Evolutionary conservation across 331 rosid species (phyloP).

Genomic region (Telfairia occidentalis): DNA sequence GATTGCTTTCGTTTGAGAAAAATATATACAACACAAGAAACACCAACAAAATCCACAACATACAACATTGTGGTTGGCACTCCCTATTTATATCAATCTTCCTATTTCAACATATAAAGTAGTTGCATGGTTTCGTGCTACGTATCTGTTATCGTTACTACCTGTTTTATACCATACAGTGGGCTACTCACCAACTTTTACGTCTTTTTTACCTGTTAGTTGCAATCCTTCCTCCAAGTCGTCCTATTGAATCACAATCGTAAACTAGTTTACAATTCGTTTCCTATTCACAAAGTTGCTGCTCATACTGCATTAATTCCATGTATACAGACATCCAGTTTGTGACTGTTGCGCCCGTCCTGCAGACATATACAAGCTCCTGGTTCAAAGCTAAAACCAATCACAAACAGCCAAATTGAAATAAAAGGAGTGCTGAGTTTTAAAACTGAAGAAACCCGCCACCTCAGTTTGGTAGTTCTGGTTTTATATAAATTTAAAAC

Average conservation of each 20-base stretch:
- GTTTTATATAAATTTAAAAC: neutral
- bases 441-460: neutral
- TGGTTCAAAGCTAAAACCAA: neutral
- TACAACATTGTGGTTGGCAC: constrained; percentile 2
- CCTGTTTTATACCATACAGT: constrained; percentile 1
- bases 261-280: constrained; percentile 13
- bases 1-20: constrained; percentile 4
- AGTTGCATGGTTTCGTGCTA: constrained; percentile 5
- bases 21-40: constrained; percentile 8
- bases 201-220: constrained; percentile 1
- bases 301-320: constrained; percentile 7
- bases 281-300: constrained; percentile 11
- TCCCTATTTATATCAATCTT: neutral
- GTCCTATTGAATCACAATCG: constrained; percentile 1
- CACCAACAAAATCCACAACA: constrained; percentile 14
- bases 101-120: constrained; percentile 1
- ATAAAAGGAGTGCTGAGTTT: neutral
- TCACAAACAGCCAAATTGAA: neutral
- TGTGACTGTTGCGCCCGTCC: neutral
- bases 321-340: neutral
- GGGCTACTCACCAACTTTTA: neutral
- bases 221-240: neutral
- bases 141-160: constrained; percentile 6
- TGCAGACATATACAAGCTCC: neutral
- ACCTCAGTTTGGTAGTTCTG: neutral